Evolutionary conservation across 169 alveolate genomes (phyloP), one percentile per base, ranked within the genome.

Genomic region (Eimeria necatrix): DNA sequence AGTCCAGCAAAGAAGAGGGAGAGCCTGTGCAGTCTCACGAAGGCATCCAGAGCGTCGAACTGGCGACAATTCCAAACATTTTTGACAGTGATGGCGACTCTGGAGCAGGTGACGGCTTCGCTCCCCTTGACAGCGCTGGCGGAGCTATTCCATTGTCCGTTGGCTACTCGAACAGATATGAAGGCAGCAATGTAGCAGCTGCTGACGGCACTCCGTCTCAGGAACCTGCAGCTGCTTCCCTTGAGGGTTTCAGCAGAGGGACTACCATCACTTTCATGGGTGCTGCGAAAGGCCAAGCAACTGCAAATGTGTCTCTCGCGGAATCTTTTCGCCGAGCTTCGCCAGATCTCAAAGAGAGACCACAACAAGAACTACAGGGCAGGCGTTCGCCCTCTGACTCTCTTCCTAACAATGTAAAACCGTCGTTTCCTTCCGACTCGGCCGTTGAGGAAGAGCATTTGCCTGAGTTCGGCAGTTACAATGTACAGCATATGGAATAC

Each of bases 301-400:
- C 70, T 20, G 20, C 68, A 4, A 5, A 24, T 1, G n/a, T 51
- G 9, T 78, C 88, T 7, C 68, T 78, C 49, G 88, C 88, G 22
- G 88, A 78, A 46, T 48, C 88, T 9, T 78, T 78, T 59, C 88
- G 68, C 49, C 88, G 88, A 64, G 61, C 88, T n/a, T 78, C 61
- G 4, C 61, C 61, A 2, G 88, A 52, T 0, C 49, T 3, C 0
- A 59, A 2, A 20, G 22, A 51, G 6, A 41, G 46, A 78, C 0
- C 49, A 18, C 49, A 49, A 78, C 48, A 49, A 16, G 46, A 20
- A n/a, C 0, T 26, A 76, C 68, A 48, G 24, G 3, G 22, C 10
- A 7, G n/a, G 4, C 2, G 10, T 51, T 22, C 61, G 48, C 22
- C 70, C 12, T 20, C 68, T n/a, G 4, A 48, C 4, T 59, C 86